phyloP scores from a whole-genome alignment of 495 filamentous ascomycete genomes.

The Staphylotrichum tortipilum region DNA sequence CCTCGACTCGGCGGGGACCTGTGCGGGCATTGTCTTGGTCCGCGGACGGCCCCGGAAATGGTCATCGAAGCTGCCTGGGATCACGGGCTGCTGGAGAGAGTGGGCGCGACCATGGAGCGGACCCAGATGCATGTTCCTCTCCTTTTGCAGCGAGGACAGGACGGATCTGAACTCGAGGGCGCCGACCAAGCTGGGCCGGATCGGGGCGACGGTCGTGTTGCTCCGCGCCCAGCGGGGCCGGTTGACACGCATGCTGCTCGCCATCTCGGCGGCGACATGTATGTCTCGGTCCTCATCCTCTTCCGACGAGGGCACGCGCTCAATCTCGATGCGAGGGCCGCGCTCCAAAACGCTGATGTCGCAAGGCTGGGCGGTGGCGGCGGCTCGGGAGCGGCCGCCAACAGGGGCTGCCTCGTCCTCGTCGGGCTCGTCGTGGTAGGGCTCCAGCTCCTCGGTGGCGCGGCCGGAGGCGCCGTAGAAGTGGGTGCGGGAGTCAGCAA shows the following conservation, averaged over 20 bases:
- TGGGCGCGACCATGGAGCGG: slow-evolving; percentile 63
- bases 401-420: slow-evolving; percentile 53
- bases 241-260: slow-evolving; percentile 84
- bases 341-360: slow-evolving; percentile 71
- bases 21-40: slow-evolving; percentile 6
- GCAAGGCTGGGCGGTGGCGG: slow-evolving; percentile 39
- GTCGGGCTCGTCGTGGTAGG: slow-evolving; percentile 45
- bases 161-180: slow-evolving; percentile 90
- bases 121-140: slow-evolving; percentile 59
- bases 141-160: slow-evolving; percentile 70
- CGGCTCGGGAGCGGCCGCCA: slow-evolving; percentile 38
- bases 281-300: slow-evolving; percentile 63
- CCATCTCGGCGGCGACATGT: slow-evolving; percentile 71
- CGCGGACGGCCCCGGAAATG: slow-evolving; percentile 14
- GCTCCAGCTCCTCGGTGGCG: slow-evolving; percentile 53
- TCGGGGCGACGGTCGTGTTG: slow-evolving; percentile 65
- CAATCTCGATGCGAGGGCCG: slow-evolving; percentile 41
- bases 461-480: slow-evolving; percentile 50
- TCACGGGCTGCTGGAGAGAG: slow-evolving; percentile 45
- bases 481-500: slow-evolving; percentile 63
- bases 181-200: slow-evolving; percentile 86
- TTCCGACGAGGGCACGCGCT: slow-evolving; percentile 42
- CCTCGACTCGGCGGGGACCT: slow-evolving; percentile 6
- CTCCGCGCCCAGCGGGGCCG: slow-evolving; percentile 60
- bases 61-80: slow-evolving; percentile 2